Base-by-base conservation (phyloP, 2,329 filamentous ascomycete genomes). In the Stagonosporopsis rhizophila region DNA sequence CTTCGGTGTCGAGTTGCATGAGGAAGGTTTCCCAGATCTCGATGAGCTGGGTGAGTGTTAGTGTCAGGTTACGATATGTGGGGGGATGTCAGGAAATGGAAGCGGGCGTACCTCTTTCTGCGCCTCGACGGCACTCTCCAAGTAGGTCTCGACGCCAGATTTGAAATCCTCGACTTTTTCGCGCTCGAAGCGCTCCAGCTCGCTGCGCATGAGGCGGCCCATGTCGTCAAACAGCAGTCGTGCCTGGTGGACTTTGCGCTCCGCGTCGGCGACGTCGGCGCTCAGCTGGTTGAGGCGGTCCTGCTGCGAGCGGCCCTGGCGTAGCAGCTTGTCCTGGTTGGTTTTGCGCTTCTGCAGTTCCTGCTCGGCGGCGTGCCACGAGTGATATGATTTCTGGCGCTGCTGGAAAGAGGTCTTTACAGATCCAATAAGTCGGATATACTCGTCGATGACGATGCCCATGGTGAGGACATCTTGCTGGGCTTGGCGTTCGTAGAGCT, bases 141-240 rank as follows among this genome's bases (percentile, higher is more conserved):
- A 78, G 78, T 96, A 99, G 1, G 95, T 99, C 80, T 99, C 95
- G 2, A 99, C 93, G 0, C 93, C 94, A 60, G 90, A 95, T 82
- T 99, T 99, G 78, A 99, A 99, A 74, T 99, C 95, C 74, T 99
- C 95, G 3, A 99, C 95, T 81, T 99, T 99, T 78, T 99, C 95
- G 68, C 86, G 86, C 79, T 99, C 95, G 71, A 99, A 99, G 17
- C 93, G 85, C 69, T 98, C 95, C 64, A 99, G 82, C 77, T 99
- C 95, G 32, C 83, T 84, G 58, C 92, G 87, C 92, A 99, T 95
- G 71, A 97, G 80, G 12, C 92, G 85, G 14, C 95, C 95, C 93
- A 99, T 98, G 71, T 99, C 95, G 65, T 99, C 95, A 70, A 99
- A 99, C 41, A 97, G 78, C 55, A 98, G 79, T 50, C 93, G 83